Conservation (phyloP, 306 rosid species). For the Malus sylvestris region DNA sequence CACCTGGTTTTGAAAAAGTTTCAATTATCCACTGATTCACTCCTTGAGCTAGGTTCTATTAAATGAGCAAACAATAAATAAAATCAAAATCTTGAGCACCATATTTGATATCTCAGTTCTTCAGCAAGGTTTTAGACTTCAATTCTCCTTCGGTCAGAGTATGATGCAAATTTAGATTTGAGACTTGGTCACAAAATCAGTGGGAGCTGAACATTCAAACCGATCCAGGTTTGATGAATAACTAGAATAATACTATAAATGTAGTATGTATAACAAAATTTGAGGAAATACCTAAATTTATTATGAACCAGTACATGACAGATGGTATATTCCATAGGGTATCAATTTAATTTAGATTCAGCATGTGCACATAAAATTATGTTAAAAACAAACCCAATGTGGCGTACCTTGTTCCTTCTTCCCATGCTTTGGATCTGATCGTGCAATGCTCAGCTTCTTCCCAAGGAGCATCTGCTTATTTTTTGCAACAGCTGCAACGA, state of each 20-base stretch:
- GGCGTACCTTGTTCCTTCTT: slow-evolving; percentile 45
- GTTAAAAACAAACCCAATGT: not conserved
- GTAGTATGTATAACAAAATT: too few relatives aligned
- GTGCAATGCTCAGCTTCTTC: slow-evolving; percentile 73
- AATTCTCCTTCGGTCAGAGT: too few relatives aligned
- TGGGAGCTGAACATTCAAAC: not conserved
- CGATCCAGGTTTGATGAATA: not conserved
- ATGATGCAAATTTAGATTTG: too few relatives aligned
- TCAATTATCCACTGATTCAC: not conserved
- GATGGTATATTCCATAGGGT: not conserved
- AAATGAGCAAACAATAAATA: not conserved
- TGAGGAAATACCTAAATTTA: too few relatives aligned
- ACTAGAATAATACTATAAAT: not conserved
- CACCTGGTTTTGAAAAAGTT: not conserved
- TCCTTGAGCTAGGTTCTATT: not conserved
- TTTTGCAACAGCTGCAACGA: slow-evolving; percentile 73
- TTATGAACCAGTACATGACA: not conserved
- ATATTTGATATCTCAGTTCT: not conserved
- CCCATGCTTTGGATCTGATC: slow-evolving; percentile 68
- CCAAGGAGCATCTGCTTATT: slow-evolving; percentile 56
- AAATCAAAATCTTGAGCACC: not conserved
- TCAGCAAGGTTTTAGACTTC: too few relatives aligned
- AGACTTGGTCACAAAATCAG: not conserved
- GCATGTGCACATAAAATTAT: not conserved
- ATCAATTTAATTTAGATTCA: not conserved